These are phyloP conservation scores for Rhodotorula taiwanensis DNA, from an alignment of 768 basidiomycete genomes.

Conservation along the genomic window DNA sequence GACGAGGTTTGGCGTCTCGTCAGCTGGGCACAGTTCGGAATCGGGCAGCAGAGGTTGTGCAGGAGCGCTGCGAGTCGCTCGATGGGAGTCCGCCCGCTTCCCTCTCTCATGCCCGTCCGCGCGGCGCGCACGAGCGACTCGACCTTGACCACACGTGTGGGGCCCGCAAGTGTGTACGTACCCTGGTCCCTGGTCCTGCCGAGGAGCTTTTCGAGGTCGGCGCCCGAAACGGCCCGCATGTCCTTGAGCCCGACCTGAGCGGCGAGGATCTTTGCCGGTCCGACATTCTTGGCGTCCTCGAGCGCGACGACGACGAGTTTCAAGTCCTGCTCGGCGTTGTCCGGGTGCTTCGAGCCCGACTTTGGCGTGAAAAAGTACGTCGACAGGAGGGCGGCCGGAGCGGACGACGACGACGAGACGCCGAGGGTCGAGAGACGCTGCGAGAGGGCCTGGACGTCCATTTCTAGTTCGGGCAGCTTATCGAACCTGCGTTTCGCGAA, in stretches of 20 bases:
- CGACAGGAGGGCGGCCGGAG: slow-evolving; percentile 2
- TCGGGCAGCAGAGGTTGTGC: too few species aligned
- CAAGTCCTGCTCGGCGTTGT: slow-evolving; percentile 23
- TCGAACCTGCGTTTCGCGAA: slow-evolving; percentile 9
- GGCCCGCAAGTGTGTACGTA: slow-evolving; percentile 3
- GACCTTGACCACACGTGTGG: too few species aligned
- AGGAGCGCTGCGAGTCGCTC: too few species aligned
- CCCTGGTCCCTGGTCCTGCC: slow-evolving; percentile 31
- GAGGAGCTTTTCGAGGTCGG: slow-evolving; percentile 36
- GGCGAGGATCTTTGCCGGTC: slow-evolving; percentile 38
- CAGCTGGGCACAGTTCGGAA: too few species aligned
- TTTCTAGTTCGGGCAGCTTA: slow-evolving; percentile 9
- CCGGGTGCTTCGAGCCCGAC: slow-evolving; percentile 35
- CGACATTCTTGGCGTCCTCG: slow-evolving; percentile 39
- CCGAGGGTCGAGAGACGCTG: slow-evolving; percentile 19
- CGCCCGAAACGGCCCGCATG: slow-evolving; percentile 36
- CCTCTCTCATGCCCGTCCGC: too few species aligned
- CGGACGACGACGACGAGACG: neutral
- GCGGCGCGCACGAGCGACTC: too few species aligned
- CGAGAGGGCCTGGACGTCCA: slow-evolving; percentile 26
- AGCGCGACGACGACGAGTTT: slow-evolving; percentile 38
- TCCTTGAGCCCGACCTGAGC: slow-evolving; percentile 39
- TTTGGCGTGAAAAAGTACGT: slow-evolving; percentile 41
- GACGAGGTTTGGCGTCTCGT: too few species aligned
- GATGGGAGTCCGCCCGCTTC: too few species aligned